Conservation (phyloP, 140 eudicot genomes). For the Stevia rebaudiana region DNA sequence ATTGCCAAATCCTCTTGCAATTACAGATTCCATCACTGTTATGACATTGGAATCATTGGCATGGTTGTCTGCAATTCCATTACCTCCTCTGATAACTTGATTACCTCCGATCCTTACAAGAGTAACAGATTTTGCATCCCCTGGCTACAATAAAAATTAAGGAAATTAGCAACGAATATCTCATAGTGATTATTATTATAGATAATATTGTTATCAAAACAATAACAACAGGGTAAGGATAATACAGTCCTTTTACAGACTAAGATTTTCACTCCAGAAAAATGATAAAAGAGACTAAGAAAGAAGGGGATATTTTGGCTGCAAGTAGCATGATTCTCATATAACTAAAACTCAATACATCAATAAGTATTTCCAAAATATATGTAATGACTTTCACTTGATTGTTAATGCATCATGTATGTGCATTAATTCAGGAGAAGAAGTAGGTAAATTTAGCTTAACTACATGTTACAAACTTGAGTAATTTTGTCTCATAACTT, state of each 20-base stretch:
- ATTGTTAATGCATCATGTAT: neutral
- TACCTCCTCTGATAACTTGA: constrained; percentile 79
- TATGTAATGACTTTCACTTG: neutral
- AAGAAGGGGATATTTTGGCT: neutral
- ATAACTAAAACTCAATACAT: constrained; percentile 2
- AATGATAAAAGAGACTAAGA: constrained; percentile 1
- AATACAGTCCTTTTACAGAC: constrained; percentile 10
- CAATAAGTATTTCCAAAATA: constrained; percentile 3
- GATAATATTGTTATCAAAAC: constrained; percentile 2
- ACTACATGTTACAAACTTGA: constrained; percentile 4
- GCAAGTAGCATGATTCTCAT: constrained; percentile 1
- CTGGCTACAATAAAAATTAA: constrained; percentile 50
- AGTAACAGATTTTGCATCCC: constrained; percentile 72
- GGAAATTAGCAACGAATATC: neutral
- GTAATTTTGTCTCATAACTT: neutral
- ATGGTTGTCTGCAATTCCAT: constrained; percentile 66
- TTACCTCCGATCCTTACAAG: constrained; percentile 76
- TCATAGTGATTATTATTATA: neutral
- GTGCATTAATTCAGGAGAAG: neutral
- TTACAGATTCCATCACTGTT: constrained; percentile 46
- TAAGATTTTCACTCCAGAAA: neutral
- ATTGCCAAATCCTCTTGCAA: constrained; percentile 44
- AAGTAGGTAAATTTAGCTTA: neutral
- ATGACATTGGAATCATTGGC: constrained; percentile 44
- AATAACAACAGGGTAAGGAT: constrained; percentile 7